phyloP scores from a whole-genome alignment of 139 green algal species.

The Ettlia oleoabundans region DNA sequence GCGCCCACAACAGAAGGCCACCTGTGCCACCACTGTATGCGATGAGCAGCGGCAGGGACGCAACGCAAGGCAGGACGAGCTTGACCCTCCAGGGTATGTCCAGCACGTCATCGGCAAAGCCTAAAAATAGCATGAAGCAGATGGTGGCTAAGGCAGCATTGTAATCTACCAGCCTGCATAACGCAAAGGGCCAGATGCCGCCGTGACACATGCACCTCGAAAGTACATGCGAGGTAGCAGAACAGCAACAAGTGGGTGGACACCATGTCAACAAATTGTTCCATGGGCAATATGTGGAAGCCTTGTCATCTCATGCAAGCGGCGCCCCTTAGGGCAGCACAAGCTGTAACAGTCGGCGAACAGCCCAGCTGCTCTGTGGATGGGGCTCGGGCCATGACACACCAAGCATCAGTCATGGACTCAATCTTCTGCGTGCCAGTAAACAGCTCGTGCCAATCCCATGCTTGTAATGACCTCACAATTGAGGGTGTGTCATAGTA shows the following conservation, averaged over 20 bases:
- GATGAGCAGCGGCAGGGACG: constrained; percentile 88
- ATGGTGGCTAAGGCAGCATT: constrained; percentile 96
- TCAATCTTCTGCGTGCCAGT: not conserved
- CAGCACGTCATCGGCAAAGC: constrained; percentile 99
- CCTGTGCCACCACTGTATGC: constrained; percentile 89
- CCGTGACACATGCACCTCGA: not conserved
- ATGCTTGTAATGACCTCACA: constrained; percentile 24
- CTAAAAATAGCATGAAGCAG: constrained; percentile 98
- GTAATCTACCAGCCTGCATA: constrained; percentile 94
- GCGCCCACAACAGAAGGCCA: constrained; percentile 4
- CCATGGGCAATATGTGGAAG: too few species aligned
- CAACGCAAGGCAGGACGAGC: constrained; percentile 90
- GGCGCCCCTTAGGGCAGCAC: too few species aligned
- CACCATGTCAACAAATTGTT: too few species aligned
- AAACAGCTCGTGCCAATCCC: not conserved
- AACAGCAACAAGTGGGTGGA: too few species aligned
- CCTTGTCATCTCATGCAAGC: not conserved
- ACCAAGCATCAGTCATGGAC: constrained; percentile 4
- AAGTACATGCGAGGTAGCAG: too few species aligned
- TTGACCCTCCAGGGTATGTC: constrained; percentile 98
- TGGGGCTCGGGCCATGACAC: too few species aligned
- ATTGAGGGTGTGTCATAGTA: constrained; percentile 77
- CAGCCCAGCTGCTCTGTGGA: too few species aligned
- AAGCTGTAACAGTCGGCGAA: too few species aligned
- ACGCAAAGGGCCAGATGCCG: not conserved